Evolutionary conservation across 2,329 filamentous ascomycete species (phyloP).

Genomic region (Cadophora sp.): DNA sequence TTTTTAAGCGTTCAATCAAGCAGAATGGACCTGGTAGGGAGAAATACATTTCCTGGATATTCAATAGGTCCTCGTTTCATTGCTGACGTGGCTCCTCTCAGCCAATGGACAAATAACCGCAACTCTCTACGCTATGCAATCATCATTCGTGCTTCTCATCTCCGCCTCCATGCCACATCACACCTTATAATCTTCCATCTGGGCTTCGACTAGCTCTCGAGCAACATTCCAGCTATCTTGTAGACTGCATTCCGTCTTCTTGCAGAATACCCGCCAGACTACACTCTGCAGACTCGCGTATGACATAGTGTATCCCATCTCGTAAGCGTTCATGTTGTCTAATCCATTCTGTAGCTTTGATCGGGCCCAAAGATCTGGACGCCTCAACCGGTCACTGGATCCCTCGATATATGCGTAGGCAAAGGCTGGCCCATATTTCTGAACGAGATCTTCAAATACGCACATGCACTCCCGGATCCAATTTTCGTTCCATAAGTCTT

Average conservation of each 20-base stretch:
- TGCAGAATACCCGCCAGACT: slow-evolving; percentile 38
- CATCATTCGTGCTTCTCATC: slow-evolving; percentile 2
- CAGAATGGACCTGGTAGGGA: neutral
- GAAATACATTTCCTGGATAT: neutral
- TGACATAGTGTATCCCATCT: slow-evolving; percentile 39
- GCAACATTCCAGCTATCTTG: slow-evolving; percentile 36
- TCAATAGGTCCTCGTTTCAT: neutral
- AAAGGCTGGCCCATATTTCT: slow-evolving; percentile 40
- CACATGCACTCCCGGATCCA: slow-evolving; percentile 39
- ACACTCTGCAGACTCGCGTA: slow-evolving; percentile 42
- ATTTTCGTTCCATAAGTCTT: slow-evolving; percentile 29
- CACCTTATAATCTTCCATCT: slow-evolving; percentile 34
- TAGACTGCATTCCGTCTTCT: slow-evolving; percentile 31
- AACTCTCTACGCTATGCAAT: neutral
- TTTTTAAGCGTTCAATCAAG: too few species aligned
- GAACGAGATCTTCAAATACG: slow-evolving; percentile 40
- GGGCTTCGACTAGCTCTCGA: slow-evolving; percentile 33
- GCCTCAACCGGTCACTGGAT: slow-evolving; percentile 9
- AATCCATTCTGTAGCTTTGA: slow-evolving; percentile 34
- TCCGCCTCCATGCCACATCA: slow-evolving; percentile 6
- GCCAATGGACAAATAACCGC: neutral
- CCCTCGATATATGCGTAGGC: slow-evolving; percentile 36
- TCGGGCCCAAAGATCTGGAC: slow-evolving; percentile 34
- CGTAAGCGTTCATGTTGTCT: slow-evolving; percentile 39
- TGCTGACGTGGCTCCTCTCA: neutral